These are phyloP conservation scores for Phyllostachys edulis DNA, from an alignment of 176 grass and related monocot genomes.

Conservation along the genomic window DNA sequence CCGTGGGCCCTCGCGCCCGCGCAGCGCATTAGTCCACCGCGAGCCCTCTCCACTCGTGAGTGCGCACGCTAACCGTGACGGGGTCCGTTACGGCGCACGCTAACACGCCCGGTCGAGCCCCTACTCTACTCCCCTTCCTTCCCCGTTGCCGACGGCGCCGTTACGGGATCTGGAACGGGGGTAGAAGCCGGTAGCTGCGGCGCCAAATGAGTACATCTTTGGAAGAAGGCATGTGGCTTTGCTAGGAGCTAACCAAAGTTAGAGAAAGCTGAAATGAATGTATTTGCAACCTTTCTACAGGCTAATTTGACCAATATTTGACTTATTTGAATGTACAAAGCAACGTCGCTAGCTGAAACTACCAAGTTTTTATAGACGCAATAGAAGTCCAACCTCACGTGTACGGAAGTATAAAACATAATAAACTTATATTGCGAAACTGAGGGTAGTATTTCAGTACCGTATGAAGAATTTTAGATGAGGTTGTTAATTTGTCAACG, in stretches of 20 bases:
- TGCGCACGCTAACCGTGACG: background rate
- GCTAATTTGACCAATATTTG: background rate
- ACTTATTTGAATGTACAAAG: background rate
- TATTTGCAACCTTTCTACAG: background rate
- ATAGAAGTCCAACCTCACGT: background rate
- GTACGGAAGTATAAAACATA: background rate
- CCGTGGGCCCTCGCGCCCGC: background rate
- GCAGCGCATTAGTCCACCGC: background rate
- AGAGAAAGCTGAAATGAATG: background rate
- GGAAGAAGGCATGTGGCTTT: background rate
- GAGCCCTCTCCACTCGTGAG: background rate
- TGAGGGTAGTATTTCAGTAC: background rate
- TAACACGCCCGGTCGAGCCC: background rate
- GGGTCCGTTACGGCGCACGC: background rate
- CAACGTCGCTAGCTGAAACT: background rate
- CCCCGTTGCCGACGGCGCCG: conserved; percentile 32
- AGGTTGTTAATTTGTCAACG: background rate
- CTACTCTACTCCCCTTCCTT: background rate
- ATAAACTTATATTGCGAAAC: background rate
- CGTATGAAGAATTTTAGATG: background rate
- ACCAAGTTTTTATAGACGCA: background rate
- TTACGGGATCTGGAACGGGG: background rate
- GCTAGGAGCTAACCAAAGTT: background rate
- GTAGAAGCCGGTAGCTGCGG: background rate
- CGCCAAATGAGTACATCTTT: background rate